Evolutionary conservation across 2,329 filamentous ascomycete genomes (phyloP).

Genomic region (Aspergillus oerlinghausenensis): DNA sequence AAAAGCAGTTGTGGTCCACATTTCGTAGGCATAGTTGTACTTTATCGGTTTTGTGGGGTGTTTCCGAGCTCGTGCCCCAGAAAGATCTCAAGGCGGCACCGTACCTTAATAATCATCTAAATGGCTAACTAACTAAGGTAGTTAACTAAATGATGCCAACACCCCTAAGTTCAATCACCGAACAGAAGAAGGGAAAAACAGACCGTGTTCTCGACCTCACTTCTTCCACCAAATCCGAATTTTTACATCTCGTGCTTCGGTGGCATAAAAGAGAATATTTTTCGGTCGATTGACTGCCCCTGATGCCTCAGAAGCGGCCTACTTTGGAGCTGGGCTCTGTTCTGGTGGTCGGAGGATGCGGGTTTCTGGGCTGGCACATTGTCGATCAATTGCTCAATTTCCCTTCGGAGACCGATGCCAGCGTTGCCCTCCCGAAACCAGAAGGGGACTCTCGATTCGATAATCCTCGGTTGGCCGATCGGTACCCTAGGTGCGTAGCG

Average conservation of each 20-base stretch:
- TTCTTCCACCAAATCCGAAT: neutral
- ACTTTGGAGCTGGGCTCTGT: slow-evolving; percentile 59
- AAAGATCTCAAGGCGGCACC: neutral
- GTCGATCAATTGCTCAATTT: slow-evolving; percentile 66
- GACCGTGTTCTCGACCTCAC: neutral
- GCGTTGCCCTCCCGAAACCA: slow-evolving; percentile 33
- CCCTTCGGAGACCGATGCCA: slow-evolving; percentile 44
- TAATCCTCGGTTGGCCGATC: slow-evolving; percentile 32
- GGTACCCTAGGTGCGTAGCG: slow-evolving; percentile 42
- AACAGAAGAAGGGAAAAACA: no score
- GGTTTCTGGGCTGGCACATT: slow-evolving; percentile 79
- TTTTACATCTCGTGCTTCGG: no score
- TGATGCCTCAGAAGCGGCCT: slow-evolving; percentile 28
- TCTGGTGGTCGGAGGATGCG: slow-evolving; percentile 76
- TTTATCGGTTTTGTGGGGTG: neutral
- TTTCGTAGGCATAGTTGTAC: neutral
- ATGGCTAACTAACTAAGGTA: neutral
- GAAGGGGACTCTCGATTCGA: slow-evolving; percentile 33
- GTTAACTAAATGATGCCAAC: no score
- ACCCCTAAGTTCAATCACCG: neutral
- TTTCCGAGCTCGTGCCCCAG: neutral
- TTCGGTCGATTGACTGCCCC: slow-evolving; percentile 1
- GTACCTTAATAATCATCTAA: neutral
- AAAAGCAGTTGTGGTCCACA: neutral
- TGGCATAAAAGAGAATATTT: neutral